Conservation (phyloP, 345 rosid species). For the Pugionium cornutum region DNA sequence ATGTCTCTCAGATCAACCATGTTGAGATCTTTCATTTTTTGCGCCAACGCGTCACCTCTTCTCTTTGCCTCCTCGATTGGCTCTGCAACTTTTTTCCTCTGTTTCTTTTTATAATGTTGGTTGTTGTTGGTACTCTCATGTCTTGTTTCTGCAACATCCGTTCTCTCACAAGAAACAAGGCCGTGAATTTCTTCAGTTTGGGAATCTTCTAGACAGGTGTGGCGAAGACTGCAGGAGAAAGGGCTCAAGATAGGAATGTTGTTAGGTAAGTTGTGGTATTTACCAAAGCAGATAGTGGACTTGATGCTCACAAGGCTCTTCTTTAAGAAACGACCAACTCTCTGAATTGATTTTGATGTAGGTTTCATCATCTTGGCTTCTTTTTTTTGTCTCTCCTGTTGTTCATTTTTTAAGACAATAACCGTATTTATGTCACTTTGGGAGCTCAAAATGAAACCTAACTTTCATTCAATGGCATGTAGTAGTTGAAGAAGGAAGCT, state of each 20-base stretch:
- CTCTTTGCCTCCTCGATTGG: slow-evolving; percentile 28
- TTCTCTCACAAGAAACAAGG: slow-evolving; percentile 45
- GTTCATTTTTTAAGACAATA: slow-evolving; percentile 4
- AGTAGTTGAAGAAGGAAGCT: slow-evolving; percentile 33
- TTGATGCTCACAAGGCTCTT: slow-evolving; percentile 54
- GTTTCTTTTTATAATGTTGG: slow-evolving; percentile 39
- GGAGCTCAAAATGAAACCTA: slow-evolving; percentile 24
- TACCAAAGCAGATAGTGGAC: slow-evolving; percentile 49
- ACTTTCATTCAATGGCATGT: slow-evolving; percentile 37
- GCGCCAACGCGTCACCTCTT: slow-evolving; percentile 55
- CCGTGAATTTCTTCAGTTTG: slow-evolving; percentile 38
- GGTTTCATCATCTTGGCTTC: slow-evolving; percentile 30
- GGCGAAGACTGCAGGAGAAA: slow-evolving; percentile 42
- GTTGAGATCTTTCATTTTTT: slow-evolving; percentile 85
- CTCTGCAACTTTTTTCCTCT: slow-evolving; percentile 35
- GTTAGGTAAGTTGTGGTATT: slow-evolving; percentile 50
- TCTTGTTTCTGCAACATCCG: slow-evolving; percentile 40
- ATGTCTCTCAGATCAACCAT: slow-evolving; percentile 70
- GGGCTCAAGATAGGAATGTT: slow-evolving; percentile 46
- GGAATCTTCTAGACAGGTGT: slow-evolving; percentile 29
- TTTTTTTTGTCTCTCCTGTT: slow-evolving; percentile 11
- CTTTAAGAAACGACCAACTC: slow-evolving; percentile 55
- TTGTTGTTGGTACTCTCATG: slow-evolving; percentile 32
- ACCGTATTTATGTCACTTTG: slow-evolving; percentile 28
- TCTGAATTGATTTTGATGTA: slow-evolving; percentile 52